phyloP scores from a whole-genome alignment of 2,329 filamentous ascomycete species.

The Tympanopsis confertula region DNA sequence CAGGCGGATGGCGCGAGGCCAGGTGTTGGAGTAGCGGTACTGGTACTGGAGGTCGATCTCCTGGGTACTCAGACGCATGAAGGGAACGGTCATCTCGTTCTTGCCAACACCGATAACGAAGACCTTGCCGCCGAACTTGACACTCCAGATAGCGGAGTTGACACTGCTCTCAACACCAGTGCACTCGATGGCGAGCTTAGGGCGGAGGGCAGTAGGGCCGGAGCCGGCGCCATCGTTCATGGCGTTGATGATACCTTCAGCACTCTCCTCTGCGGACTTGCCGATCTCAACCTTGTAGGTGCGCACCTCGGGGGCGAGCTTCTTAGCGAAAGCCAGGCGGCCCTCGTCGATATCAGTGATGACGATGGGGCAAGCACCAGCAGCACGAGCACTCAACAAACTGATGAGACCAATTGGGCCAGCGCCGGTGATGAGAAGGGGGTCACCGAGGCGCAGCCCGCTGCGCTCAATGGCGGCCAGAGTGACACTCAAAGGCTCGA shows the following conservation, averaged over 20 bases:
- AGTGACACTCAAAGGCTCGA: constrained; percentile 83
- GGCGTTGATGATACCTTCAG: constrained; percentile 49
- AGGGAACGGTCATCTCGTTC: constrained; percentile 90
- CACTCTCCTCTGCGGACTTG: constrained; percentile 58
- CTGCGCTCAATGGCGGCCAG: constrained; percentile 80
- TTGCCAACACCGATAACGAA: constrained; percentile 93
- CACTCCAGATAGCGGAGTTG: constrained; percentile 72
- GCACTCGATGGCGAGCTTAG: constrained; percentile 76
- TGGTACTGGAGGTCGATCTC: constrained; percentile 95
- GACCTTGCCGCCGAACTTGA: constrained; percentile 92
- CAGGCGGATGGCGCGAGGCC: constrained; percentile 83
- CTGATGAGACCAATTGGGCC: constrained; percentile 90
- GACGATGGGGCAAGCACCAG: constrained; percentile 80
- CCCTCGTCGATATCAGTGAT: constrained; percentile 91
- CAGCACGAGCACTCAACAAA: constrained; percentile 70
- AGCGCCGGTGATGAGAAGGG: constrained; percentile 80
- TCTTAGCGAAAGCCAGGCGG: constrained; percentile 72
- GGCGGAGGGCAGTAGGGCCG: constrained; percentile 41
- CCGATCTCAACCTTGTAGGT: constrained; percentile 66
- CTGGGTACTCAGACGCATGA: constrained; percentile 81
- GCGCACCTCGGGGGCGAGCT: constrained; percentile 65
- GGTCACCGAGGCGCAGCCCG: constrained; percentile 70
- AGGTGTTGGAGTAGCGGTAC: constrained; percentile 92
- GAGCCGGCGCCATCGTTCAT: constrained; percentile 47
- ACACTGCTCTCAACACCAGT: constrained; percentile 90